These are phyloP conservation scores for Hymenoscyphus infarciens DNA, from an alignment of 2,329 filamentous ascomycete genomes.

Conservation along the genomic window DNA sequence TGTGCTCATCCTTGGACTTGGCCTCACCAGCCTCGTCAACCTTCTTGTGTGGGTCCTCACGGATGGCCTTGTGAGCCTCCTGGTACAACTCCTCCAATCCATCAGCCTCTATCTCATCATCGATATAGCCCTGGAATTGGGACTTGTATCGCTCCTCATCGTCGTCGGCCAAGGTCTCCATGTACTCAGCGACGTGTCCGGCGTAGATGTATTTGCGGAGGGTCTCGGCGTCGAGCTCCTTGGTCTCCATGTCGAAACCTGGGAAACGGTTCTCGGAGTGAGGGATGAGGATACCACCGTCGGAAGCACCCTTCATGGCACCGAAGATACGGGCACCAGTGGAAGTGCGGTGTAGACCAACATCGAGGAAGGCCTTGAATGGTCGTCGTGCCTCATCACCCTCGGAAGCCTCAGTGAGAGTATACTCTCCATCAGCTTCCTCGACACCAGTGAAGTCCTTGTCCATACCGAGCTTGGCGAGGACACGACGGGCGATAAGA, in stretches of 20 bases:
- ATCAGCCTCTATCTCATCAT: conserved; percentile 94
- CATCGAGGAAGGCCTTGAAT: conserved; percentile 99
- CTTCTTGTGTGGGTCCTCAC: conserved; percentile 98
- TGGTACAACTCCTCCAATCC: conserved; percentile 94
- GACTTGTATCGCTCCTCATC: conserved; percentile 99
- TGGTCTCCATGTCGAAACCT: conserved; percentile 92
- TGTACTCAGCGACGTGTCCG: conserved; percentile 99
- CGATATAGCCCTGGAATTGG: conserved; percentile 97
- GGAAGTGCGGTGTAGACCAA: conserved; percentile 94
- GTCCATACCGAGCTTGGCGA: conserved; percentile 95
- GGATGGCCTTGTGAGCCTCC: conserved; percentile 94
- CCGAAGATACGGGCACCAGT: conserved; percentile 98
- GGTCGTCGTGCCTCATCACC: conserved; percentile 84
- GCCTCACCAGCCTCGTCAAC: conserved; percentile 67
- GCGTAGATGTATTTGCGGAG: conserved; percentile 99
- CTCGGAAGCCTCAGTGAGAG: conserved; percentile 90
- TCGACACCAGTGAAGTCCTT: conserved; percentile 93
- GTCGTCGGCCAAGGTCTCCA: conserved; percentile 99
- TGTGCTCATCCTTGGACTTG: conserved; percentile 98
- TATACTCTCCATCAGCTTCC: conserved; percentile 95
- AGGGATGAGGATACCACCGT: conserved; percentile 93
- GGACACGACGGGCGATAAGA: conserved; percentile 90
- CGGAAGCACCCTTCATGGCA: conserved; percentile 99
- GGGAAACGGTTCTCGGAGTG: conserved; percentile 99
- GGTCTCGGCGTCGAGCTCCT: conserved; percentile 96